A percentile compares a stretch with the other conserved stretches of the same genome.
Conservation (phyloP, 139 green algal species). For the Chlamydomonas schloesseri region DNA sequence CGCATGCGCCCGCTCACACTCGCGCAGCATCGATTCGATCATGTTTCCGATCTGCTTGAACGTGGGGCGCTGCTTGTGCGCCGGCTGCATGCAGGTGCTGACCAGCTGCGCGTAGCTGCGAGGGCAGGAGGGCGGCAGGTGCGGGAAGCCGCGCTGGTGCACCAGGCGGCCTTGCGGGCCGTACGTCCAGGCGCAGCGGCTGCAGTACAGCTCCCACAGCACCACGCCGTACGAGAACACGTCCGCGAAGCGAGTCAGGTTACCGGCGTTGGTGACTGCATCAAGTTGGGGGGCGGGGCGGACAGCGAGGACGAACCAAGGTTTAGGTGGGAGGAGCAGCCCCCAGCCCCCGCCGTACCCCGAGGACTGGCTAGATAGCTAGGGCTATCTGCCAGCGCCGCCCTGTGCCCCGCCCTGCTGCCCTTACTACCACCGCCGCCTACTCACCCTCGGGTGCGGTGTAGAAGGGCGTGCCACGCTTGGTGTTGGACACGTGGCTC, state of each 20-base stretch:
- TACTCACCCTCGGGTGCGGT: constrained; percentile 38
- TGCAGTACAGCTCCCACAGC: constrained; percentile 53
- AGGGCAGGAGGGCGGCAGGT: constrained; percentile 31
- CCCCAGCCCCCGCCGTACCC: no score
- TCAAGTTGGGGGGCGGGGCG: no score
- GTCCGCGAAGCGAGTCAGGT: constrained; percentile 43
- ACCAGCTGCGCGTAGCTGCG: constrained; percentile 3
- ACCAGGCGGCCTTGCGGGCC: constrained; percentile 4
- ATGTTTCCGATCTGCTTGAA: constrained; percentile 45
- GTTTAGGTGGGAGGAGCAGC: no score
- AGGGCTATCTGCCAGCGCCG: no score
- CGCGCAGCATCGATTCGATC: constrained; percentile 17
- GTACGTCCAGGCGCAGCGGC: constrained; percentile 25
- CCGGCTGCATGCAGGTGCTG: constrained; percentile 27
- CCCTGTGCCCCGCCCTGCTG: no score
- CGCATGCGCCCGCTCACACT: no score
- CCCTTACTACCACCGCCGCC: no score
- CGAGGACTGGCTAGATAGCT: no score
- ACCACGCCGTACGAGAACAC: constrained; percentile 49
- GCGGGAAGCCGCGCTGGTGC: constrained; percentile 32
- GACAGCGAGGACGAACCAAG: no score
- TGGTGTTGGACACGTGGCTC: constrained; percentile 58
- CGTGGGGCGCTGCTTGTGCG: constrained; percentile 28
- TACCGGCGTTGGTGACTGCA: constrained; percentile 29
- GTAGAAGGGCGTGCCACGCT: constrained; percentile 57